These are phyloP conservation scores for Aspergillus conjunctus DNA, from an alignment of 495 filamentous ascomycete species.

Conservation along the genomic window DNA sequence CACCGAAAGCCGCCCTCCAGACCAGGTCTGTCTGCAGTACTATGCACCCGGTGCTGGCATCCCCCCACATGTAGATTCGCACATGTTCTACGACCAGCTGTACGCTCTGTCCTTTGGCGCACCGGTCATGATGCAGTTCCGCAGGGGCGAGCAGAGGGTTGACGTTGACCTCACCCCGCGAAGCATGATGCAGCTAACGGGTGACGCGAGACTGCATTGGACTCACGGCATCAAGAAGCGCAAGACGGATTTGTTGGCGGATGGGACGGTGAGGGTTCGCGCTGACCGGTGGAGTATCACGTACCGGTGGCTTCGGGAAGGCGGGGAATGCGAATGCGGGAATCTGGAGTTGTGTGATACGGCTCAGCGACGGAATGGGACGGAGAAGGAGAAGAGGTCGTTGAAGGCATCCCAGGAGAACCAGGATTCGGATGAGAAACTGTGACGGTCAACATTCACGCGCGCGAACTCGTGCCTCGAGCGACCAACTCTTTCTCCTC, in stretches of 20 bases:
- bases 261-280: slow-evolving; percentile 35
- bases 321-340: slow-evolving; percentile 41
- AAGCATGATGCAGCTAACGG: slow-evolving; percentile 44
- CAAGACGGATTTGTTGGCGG: slow-evolving; percentile 39
- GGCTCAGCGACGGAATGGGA: slow-evolving; percentile 38
- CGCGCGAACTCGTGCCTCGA: too few species aligned
- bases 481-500: too few species aligned
- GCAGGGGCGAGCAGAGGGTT: slow-evolving; percentile 31
- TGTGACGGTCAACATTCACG: too few species aligned
- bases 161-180: slow-evolving; percentile 39
- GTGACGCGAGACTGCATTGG: slow-evolving; percentile 44
- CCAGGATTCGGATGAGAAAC: too few species aligned
- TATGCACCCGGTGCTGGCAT: slow-evolving; percentile 47
- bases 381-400: slow-evolving; percentile 44
- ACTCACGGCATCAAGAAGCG: slow-evolving; percentile 47
- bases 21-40: slow-evolving; percentile 48
- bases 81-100: slow-evolving; percentile 43
- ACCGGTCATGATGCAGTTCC: slow-evolving; percentile 42
- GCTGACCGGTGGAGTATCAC: slow-evolving; percentile 45
- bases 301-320: slow-evolving; percentile 43
- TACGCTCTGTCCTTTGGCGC: slow-evolving; percentile 43
- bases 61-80: slow-evolving; percentile 45
- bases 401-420: not conserved
- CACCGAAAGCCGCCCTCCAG: slow-evolving; percentile 39
- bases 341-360: slow-evolving; percentile 41